phyloP scores from a whole-genome alignment of 208 protist genomes.

The Acanthamoeba triangularis region DNA sequence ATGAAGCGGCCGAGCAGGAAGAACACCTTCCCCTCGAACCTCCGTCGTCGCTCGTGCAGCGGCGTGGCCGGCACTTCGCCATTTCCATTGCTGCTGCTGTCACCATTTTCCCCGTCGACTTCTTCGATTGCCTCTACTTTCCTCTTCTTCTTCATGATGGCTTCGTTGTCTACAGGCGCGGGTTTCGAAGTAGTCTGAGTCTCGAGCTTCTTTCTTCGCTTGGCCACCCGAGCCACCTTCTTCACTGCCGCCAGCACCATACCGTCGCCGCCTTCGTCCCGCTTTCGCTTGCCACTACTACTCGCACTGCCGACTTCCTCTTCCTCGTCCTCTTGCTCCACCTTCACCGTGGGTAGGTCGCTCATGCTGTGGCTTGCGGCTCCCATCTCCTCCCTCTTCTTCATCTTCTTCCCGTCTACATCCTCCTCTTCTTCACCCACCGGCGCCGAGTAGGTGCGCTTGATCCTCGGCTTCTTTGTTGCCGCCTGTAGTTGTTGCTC shows the following conservation, averaged over 20 bases:
- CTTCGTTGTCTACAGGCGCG: not conserved
- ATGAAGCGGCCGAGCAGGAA: slow-evolving; percentile 16
- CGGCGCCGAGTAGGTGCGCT: not conserved
- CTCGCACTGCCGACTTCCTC: not conserved
- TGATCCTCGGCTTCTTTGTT: not conserved
- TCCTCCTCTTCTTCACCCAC: not conserved
- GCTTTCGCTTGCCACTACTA: not conserved
- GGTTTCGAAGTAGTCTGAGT: too few species aligned
- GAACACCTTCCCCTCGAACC: slow-evolving; percentile 59
- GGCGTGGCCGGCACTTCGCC: not conserved
- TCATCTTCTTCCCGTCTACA: too few species aligned
- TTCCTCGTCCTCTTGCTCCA: not conserved
- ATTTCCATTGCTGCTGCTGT: not conserved
- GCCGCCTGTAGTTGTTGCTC: not conserved
- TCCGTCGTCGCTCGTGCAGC: not conserved
- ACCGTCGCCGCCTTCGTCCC: not conserved
- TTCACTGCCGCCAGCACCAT: not conserved
- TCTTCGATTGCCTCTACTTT: too few species aligned
- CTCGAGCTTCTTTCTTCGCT: not conserved
- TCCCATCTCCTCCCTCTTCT: not conserved
- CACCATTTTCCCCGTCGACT: not conserved
- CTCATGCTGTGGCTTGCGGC: not conserved
- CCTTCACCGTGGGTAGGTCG: not conserved
- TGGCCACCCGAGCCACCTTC: not conserved
- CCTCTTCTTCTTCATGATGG: not conserved